Evolutionary conservation across 2,329 filamentous ascomycete species (phyloP).

Genomic region (Cladophialophora bantiana): DNA sequence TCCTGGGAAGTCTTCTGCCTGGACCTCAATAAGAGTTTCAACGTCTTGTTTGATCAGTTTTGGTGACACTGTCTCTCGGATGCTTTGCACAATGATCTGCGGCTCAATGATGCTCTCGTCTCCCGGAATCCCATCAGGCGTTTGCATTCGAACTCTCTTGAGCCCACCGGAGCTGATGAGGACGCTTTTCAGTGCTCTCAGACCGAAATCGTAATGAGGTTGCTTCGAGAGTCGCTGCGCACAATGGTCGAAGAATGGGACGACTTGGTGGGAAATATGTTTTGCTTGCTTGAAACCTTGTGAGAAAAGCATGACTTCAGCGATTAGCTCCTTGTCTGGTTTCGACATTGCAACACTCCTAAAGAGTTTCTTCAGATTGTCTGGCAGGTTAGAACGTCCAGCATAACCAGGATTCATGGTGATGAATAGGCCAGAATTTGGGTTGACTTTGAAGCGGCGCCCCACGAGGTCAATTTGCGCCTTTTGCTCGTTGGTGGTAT

Average conservation of each 20-base stretch:
- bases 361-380: slow-evolving; percentile 99
- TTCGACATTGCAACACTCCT: slow-evolving; percentile 99
- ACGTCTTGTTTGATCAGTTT: slow-evolving; percentile 95
- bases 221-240: slow-evolving; percentile 84
- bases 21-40: slow-evolving; percentile 83
- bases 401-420: slow-evolving; percentile 99
- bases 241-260: slow-evolving; percentile 97
- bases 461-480: slow-evolving; percentile 94
- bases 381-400: slow-evolving; percentile 94
- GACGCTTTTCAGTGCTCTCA: slow-evolving; percentile 97
- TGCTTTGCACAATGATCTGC: slow-evolving; percentile 97
- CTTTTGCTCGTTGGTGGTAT: slow-evolving; percentile 79
- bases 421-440: slow-evolving; percentile 98
- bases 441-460: slow-evolving; percentile 85
- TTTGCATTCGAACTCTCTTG: slow-evolving; percentile 78
- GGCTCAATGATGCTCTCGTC: slow-evolving; percentile 72
- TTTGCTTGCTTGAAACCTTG: slow-evolving; percentile 99
- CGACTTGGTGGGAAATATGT: slow-evolving; percentile 88
- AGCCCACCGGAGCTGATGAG: slow-evolving; percentile 96
- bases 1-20: slow-evolving; percentile 86
- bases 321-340: slow-evolving; percentile 98
- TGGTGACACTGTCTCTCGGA: slow-evolving; percentile 96
- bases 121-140: slow-evolving; percentile 69
- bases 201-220: slow-evolving; percentile 97
- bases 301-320: slow-evolving; percentile 99